Evolutionary conservation across 768 basidiomycete genomes (phyloP).

Genomic region (Lentinula sp.): DNA sequence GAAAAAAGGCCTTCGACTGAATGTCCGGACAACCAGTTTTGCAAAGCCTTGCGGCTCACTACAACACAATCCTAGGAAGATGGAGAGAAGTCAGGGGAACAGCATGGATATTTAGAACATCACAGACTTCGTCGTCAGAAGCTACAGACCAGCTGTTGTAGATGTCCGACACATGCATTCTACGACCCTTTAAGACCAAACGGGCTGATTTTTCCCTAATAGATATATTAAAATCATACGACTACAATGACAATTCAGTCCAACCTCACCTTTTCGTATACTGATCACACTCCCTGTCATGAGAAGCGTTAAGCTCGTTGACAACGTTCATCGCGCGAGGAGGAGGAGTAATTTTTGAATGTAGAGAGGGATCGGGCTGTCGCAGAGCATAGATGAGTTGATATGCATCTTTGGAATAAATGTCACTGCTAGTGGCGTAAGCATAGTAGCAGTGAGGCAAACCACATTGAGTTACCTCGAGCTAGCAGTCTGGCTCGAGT

Average conservation of each 20-base stretch:
- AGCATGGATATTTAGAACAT: neutral
- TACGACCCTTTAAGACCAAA: slow-evolving; percentile 40
- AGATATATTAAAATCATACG: slow-evolving; percentile 6
- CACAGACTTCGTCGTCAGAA: slow-evolving; percentile 40
- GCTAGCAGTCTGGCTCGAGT: neutral
- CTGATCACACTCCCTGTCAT: slow-evolving; percentile 45
- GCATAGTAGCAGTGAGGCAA: neutral
- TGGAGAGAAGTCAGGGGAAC: slow-evolving; percentile 5
- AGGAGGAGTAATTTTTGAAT: slow-evolving; percentile 40
- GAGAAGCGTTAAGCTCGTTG: slow-evolving; percentile 43
- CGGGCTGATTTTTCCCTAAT: slow-evolving; percentile 37
- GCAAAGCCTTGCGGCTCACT: slow-evolving; percentile 53
- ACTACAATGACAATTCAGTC: slow-evolving; percentile 4
- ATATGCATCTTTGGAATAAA: slow-evolving; percentile 84
- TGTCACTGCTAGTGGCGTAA: slow-evolving; percentile 26
- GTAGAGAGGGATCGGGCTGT: slow-evolving; percentile 10
- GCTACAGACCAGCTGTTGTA: slow-evolving; percentile 57
- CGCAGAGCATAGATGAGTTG: slow-evolving; percentile 86
- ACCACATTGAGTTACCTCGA: neutral
- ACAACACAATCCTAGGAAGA: slow-evolving; percentile 45
- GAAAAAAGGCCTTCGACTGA: slow-evolving; percentile 22
- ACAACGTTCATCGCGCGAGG: slow-evolving; percentile 49
- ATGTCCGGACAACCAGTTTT: slow-evolving; percentile 50
- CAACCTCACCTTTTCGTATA: slow-evolving; percentile 40
- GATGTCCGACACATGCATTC: slow-evolving; percentile 50